These are phyloP conservation scores for Venturia nashicola DNA, from an alignment of 2,329 filamentous ascomycete genomes.

Conservation along the genomic window DNA sequence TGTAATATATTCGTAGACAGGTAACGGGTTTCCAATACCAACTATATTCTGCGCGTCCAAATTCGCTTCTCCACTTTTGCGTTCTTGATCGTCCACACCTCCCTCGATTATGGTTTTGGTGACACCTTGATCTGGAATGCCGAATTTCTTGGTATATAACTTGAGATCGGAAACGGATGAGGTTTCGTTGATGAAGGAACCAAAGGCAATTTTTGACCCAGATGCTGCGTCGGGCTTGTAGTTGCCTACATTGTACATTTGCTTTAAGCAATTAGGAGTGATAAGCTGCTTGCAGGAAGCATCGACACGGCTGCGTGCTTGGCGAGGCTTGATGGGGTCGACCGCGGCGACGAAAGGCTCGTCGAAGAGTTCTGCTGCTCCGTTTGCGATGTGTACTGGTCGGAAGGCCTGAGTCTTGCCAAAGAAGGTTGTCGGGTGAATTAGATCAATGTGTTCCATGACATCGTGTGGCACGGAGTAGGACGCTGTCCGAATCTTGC, in stretches of 20 bases:
- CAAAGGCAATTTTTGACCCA: conserved; percentile 31
- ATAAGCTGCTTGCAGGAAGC: conserved; percentile 30
- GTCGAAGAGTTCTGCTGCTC: background rate
- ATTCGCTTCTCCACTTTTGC: conserved; percentile 19
- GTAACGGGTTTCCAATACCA: conserved; percentile 30
- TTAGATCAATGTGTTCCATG: conserved; percentile 43
- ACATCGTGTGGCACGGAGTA: conserved; percentile 51
- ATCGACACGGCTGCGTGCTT: conserved; percentile 14
- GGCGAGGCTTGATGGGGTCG: background rate
- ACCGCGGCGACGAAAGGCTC: background rate
- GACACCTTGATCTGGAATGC: conserved; percentile 5
- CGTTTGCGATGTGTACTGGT: background rate
- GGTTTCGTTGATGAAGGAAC: conserved; percentile 36
- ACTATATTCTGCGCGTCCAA: conserved; percentile 33
- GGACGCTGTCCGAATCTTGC: conserved; percentile 40
- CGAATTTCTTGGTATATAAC: conserved; percentile 5
- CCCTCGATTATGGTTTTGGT: background rate
- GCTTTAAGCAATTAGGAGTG: conserved; percentile 34
- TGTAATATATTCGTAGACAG: conserved; percentile 35
- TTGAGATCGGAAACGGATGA: conserved; percentile 34
- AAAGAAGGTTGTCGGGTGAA: conserved; percentile 47
- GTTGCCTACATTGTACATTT: conserved; percentile 34
- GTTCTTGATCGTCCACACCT: conserved; percentile 1
- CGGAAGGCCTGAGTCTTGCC: conserved; percentile 8
- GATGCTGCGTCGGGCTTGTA: conserved; percentile 25